Percentiles rank a stretch among this genome's conserved stretches.
Conservation (phyloP, 208 protist genomes). For the Porcisia hertigi region DNA sequence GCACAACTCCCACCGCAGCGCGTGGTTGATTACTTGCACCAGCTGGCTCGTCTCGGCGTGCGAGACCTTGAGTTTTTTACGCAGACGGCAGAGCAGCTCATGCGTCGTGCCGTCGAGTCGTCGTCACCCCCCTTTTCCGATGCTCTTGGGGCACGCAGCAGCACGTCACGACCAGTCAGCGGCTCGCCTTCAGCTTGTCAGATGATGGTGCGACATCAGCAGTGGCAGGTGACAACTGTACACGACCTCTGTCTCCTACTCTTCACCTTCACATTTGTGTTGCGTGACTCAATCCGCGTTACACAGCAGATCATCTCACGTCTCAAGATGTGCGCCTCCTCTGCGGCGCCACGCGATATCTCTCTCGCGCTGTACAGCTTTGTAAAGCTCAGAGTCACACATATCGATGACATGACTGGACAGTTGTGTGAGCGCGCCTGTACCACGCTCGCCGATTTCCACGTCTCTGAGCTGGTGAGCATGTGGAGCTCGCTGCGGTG, state of each 20-base stretch:
- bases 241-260: conserved; percentile 79
- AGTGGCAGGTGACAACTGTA: conserved; percentile 51
- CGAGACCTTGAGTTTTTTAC: conserved; percentile 80
- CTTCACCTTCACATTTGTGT: conserved; percentile 80
- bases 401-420: conserved; percentile 48
- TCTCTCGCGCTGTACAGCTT: conserved; percentile 76
- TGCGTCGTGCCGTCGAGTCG: conserved; percentile 39
- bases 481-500: conserved; percentile 70
- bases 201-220: conserved; percentile 25
- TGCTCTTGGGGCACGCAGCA: conserved; percentile 1
- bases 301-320: conserved; percentile 83
- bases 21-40: conserved; percentile 55
- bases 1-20: conserved; percentile 46
- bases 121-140: background rate
- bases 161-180: conserved; percentile 2
- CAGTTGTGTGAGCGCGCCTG: conserved; percentile 74
- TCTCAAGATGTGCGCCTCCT: conserved; percentile 58
- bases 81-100: conserved; percentile 52
- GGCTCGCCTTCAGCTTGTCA: background rate
- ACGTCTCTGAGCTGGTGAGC: conserved; percentile 65
- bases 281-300: conserved; percentile 78
- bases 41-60: conserved; percentile 61
- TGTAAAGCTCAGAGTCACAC: conserved; percentile 64
- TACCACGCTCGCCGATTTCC: conserved; percentile 54
- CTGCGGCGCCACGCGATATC: conserved; percentile 63